Evolutionary conservation across 495 filamentous ascomycete genomes (phyloP).

Genomic region (Podospora fimiseda): DNA sequence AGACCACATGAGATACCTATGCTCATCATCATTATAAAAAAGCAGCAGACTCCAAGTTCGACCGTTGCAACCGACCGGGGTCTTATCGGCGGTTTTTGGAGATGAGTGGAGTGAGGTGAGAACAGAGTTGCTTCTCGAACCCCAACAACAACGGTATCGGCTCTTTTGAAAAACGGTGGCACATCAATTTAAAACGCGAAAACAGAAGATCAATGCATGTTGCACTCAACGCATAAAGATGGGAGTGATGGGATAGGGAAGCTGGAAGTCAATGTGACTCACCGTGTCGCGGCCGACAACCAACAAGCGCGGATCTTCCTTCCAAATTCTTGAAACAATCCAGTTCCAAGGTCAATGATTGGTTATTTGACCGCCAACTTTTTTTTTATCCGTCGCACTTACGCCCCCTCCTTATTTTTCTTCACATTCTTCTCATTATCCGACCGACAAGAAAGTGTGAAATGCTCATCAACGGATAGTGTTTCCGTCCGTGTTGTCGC

Average conservation of each 20-base stretch:
- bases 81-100: background rate
- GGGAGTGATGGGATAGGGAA: background rate
- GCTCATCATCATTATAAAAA: too few species aligned
- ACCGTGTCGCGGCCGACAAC: background rate
- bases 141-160: background rate
- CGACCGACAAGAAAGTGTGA: background rate
- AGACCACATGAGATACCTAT: background rate
- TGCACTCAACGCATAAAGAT: background rate
- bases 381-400: background rate
- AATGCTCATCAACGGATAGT: background rate
- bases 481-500: too few species aligned
- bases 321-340: background rate
- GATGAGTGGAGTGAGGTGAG: too few species aligned
- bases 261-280: slow-evolving; percentile 1
- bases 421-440: too few species aligned
- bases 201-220: background rate
- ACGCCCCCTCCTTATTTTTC: background rate
- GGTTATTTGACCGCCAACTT: background rate
- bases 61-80: background rate
- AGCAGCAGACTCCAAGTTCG: background rate
- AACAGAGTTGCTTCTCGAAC: background rate
- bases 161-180: background rate
- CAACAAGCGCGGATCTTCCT: slow-evolving; percentile 5
- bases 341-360: background rate
- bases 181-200: background rate